phyloP scores from a whole-genome alignment of 768 basidiomycete genomes.

The Boletellus ananas region DNA sequence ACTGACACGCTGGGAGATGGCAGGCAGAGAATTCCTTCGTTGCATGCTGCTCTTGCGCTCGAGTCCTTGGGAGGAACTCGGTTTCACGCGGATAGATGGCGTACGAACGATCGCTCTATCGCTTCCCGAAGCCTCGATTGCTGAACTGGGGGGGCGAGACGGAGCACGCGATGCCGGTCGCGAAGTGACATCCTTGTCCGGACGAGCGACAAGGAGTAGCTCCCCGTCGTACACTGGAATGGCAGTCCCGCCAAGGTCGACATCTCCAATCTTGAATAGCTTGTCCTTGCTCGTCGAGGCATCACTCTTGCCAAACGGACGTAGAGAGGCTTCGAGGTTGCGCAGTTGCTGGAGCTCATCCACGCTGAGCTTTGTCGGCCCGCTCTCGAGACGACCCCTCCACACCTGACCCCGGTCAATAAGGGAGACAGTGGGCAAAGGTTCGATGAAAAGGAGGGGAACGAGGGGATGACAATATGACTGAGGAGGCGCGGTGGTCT shows the following conservation, averaged over 20 bases:
- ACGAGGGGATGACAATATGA: slow-evolving; percentile 46
- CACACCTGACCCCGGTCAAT: slow-evolving; percentile 64
- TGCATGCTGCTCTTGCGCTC: slow-evolving; percentile 77
- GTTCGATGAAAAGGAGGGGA: slow-evolving; percentile 74
- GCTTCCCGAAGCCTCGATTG: slow-evolving; percentile 38
- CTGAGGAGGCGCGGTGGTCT: slow-evolving; percentile 35
- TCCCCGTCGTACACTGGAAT: slow-evolving; percentile 77
- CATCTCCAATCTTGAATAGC: slow-evolving; percentile 36
- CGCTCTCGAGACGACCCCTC: slow-evolving; percentile 69
- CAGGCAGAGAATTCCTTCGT: slow-evolving; percentile 75
- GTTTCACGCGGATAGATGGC: slow-evolving; percentile 77
- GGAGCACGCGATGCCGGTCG: slow-evolving; percentile 57
- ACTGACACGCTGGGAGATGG: slow-evolving; percentile 59
- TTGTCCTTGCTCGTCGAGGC: slow-evolving; percentile 22
- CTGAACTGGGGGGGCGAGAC: slow-evolving; percentile 69
- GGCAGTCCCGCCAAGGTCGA: slow-evolving; percentile 58
- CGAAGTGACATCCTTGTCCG: slow-evolving; percentile 47
- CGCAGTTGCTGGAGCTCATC: slow-evolving; percentile 61
- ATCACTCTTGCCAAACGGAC: slow-evolving; percentile 21
- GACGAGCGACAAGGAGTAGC: slow-evolving; percentile 63
- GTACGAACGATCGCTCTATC: slow-evolving; percentile 49
- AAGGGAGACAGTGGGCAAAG: slow-evolving; percentile 62
- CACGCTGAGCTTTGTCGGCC: slow-evolving; percentile 40
- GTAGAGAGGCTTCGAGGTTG: slow-evolving; percentile 44
- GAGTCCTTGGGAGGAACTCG: slow-evolving; percentile 60